These are phyloP conservation scores for Adansonia digitata DNA, from an alignment of 345 rosid genomes.

Conservation along the genomic window DNA sequence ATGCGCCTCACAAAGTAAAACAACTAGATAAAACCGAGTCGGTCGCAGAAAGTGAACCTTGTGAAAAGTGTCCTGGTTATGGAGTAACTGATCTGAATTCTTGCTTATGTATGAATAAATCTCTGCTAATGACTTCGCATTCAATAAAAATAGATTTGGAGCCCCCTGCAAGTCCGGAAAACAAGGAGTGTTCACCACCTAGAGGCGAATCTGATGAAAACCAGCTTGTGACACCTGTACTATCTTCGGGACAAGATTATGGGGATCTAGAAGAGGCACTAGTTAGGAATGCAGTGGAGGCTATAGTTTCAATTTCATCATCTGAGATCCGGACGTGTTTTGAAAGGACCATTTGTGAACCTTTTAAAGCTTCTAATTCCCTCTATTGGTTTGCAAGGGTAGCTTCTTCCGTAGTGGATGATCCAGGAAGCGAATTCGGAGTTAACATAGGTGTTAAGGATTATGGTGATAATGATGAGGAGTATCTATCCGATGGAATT, in stretches of 20 bases:
- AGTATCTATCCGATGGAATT: constrained; percentile 16
- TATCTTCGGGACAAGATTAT: constrained; percentile 15
- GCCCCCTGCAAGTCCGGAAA: constrained; percentile 38
- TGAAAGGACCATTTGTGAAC: constrained; percentile 14
- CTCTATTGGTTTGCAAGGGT: constrained; percentile 51
- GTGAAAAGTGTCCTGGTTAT: neutral
- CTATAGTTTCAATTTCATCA: constrained; percentile 44
- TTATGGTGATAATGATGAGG: constrained; percentile 4
- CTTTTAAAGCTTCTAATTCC: constrained; percentile 14
- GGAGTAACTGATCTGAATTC: constrained; percentile 27
- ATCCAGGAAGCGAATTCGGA: constrained; percentile 29
- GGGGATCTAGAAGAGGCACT: constrained; percentile 11
- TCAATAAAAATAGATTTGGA: constrained; percentile 19
- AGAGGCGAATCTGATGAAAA: constrained; percentile 38
- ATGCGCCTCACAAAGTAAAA: constrained; percentile 5
- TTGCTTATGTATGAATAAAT: constrained; percentile 18
- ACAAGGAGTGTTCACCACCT: constrained; percentile 38
- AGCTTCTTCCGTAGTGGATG: constrained; percentile 32
- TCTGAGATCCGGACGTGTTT: constrained; percentile 14
- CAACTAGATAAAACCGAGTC: constrained; percentile 4
- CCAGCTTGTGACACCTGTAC: constrained; percentile 17
- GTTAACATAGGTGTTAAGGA: constrained; percentile 19
- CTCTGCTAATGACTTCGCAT: constrained; percentile 7
- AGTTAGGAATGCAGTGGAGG: constrained; percentile 38
- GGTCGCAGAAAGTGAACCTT: constrained; percentile 6